Evolutionary conservation across 2,329 filamentous ascomycete species (phyloP).

Genomic region (Penicillium crustosum): DNA sequence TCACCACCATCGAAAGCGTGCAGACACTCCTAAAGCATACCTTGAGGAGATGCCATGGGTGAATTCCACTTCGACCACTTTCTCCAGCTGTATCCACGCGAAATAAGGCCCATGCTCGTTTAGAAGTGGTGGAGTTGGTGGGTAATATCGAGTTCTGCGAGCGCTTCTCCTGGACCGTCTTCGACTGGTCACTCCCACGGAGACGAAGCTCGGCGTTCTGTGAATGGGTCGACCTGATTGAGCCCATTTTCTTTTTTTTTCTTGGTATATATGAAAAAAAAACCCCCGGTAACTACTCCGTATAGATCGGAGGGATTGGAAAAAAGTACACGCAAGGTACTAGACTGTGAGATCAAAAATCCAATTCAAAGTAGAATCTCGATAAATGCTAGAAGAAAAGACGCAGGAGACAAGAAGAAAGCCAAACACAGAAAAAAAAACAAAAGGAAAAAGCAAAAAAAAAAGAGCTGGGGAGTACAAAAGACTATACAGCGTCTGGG

Average conservation of each 20-base stretch:
- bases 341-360: slow-evolving; percentile 2
- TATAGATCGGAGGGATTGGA: background rate
- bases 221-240: slow-evolving; percentile 13
- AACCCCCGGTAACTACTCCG: too few species aligned
- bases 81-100: slow-evolving; percentile 55
- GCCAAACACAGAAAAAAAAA: too few species aligned
- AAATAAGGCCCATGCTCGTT: slow-evolving; percentile 28
- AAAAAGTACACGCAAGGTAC: background rate
- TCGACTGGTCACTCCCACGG: slow-evolving; percentile 4
- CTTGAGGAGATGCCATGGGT: slow-evolving; percentile 62
- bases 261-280: too few species aligned
- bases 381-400: background rate
- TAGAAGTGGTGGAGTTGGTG: slow-evolving; percentile 23
- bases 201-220: slow-evolving; percentile 8
- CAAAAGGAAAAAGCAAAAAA: background rate
- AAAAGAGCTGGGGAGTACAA: background rate
- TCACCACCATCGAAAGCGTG: slow-evolving; percentile 63
- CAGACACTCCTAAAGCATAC: slow-evolving; percentile 66
- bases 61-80: slow-evolving; percentile 65
- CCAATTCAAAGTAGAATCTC: background rate
- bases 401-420: background rate
- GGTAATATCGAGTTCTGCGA: slow-evolving; percentile 27
- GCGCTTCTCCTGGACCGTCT: slow-evolving; percentile 16
- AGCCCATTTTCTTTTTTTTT: too few species aligned
- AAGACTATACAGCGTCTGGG: background rate